Evolutionary conservation across 2,329 filamentous ascomycete species (phyloP), one percentile per base, ranked within the genome.

Genomic region (Zasmidium citrigriseum): DNA sequence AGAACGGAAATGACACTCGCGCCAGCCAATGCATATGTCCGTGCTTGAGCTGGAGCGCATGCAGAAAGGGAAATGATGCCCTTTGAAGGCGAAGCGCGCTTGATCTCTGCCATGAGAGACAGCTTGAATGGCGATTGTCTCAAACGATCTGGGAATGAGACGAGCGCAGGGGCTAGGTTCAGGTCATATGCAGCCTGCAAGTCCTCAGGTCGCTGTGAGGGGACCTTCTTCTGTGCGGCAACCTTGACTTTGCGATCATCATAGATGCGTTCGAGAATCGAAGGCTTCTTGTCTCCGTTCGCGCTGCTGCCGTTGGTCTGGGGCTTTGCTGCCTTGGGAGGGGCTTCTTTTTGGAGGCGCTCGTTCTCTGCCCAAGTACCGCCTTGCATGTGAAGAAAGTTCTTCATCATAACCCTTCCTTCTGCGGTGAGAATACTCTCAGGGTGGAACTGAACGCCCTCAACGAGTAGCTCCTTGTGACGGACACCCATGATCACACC

Each of bases 1-100:
- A 99, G 83, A n/a, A 99, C 95, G 1, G 95, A 98, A 65, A 99
- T 99, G 41, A 96, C 91, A 72, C 93, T 98, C 49, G 95, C 95
- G 14, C 95, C 96, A 5, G 95, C 93, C 52, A 95, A 83, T 10
- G 96, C 95, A 74, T 99, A 99, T 66, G 89, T 91, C 63, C 88
- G 87, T 45, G 96, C 95, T 75, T 99, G 95, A 4, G 88, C 86
- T 22, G 95, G 92, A 10, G 95, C 95, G 68, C 89, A 95, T 21
- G 93, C 89, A 23, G 91, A 86, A 2, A 96, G 82, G 0, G 93
- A 91, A 62, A 99, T 98, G 41, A 96, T 86, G 21, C 95, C 96
- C 77, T 99, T 99, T 1, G 93, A 98, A 1, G 95, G 95, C 9
- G 95, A 98, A 3, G 89, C 96, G 58, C 95, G 86, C 78, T 99